Conservation (phyloP, 345 rosid genomes). For the Cochlearia excelsa region DNA sequence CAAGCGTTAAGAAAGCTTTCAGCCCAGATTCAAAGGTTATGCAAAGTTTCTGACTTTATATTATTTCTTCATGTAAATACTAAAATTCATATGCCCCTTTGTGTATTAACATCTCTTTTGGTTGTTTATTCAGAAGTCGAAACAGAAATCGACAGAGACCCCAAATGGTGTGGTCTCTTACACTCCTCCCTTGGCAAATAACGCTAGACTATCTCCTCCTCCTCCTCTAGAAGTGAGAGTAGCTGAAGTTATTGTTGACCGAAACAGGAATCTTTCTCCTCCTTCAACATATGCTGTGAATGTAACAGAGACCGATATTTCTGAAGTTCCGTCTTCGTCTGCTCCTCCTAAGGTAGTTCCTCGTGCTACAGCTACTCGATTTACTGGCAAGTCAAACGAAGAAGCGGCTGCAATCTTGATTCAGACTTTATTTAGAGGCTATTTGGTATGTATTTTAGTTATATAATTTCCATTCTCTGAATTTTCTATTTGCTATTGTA, state of each 20-base stretch:
- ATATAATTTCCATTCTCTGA: not conserved
- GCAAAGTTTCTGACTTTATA: slow-evolving; percentile 28
- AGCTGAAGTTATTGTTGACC: slow-evolving; percentile 47
- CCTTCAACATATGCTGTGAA: slow-evolving; percentile 33
- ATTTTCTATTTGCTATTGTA: not conserved
- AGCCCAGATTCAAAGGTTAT: slow-evolving; percentile 64
- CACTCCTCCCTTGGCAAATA: slow-evolving; percentile 35
- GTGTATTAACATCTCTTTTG: slow-evolving; percentile 1
- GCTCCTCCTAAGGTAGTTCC: slow-evolving; percentile 43
- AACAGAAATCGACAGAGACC: slow-evolving; percentile 21
- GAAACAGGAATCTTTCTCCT: slow-evolving; percentile 33
- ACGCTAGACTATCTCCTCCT: slow-evolving; percentile 25
- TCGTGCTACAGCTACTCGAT: slow-evolving; percentile 32
- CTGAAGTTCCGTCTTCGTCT: slow-evolving; percentile 35
- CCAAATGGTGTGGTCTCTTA: slow-evolving; percentile 42
- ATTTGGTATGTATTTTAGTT: slow-evolving; percentile 47
- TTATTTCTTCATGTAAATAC: slow-evolving; percentile 17
- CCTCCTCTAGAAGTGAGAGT: slow-evolving; percentile 51
- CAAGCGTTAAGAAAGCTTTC: slow-evolving; percentile 77
- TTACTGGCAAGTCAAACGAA: slow-evolving; percentile 62
- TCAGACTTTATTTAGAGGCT: slow-evolving; percentile 85
- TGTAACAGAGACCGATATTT: slow-evolving; percentile 39
- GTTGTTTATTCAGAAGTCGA: slow-evolving; percentile 30
- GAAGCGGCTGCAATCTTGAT: slow-evolving; percentile 85
- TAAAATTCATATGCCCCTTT: not conserved